Conservation (phyloP, 768 basidiomycete genomes). For the Termitomyces titanicus region DNA sequence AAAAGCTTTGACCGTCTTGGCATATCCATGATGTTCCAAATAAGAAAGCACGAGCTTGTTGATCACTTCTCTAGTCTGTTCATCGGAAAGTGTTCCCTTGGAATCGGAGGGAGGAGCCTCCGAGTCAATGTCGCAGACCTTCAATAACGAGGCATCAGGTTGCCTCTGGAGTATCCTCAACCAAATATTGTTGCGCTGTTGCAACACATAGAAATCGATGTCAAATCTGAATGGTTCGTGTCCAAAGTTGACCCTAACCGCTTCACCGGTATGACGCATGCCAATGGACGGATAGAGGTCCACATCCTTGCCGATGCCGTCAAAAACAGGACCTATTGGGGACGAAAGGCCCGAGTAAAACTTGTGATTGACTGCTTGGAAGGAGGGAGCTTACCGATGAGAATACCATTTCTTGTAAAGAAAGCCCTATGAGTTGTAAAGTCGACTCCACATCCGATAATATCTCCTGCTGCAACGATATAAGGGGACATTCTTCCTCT, state of each 20-base stretch:
- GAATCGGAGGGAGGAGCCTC: conserved; percentile 10
- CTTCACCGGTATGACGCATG: conserved; percentile 75
- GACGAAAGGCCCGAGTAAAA: background rate
- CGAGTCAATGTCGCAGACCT: conserved; percentile 19
- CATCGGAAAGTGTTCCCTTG: conserved; percentile 36
- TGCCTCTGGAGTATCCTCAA: conserved; percentile 56
- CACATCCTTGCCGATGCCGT: conserved; percentile 61
- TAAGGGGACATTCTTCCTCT: conserved; percentile 4
- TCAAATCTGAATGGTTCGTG: conserved; percentile 84
- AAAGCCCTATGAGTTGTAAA: conserved; percentile 79
- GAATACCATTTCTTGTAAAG: conserved; percentile 84
- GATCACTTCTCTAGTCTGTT: conserved; percentile 54
- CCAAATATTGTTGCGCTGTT: conserved; percentile 67
- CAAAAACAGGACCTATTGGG: conserved; percentile 59
- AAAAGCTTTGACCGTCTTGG: conserved; percentile 65
- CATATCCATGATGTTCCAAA: conserved; percentile 83
- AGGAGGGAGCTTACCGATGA: conserved; percentile 46
- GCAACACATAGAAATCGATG: conserved; percentile 82
- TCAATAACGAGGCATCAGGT: conserved; percentile 37
- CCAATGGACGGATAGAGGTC: conserved; percentile 88
- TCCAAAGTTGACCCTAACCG: conserved; percentile 85
- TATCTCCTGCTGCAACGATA: conserved; percentile 66
- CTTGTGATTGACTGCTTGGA: no score
- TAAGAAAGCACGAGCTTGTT: conserved; percentile 77
- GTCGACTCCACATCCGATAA: conserved; percentile 91